Evolutionary conservation across 2,329 filamentous ascomycete genomes (phyloP).

Genomic region (Teratosphaeria nubilosa): DNA sequence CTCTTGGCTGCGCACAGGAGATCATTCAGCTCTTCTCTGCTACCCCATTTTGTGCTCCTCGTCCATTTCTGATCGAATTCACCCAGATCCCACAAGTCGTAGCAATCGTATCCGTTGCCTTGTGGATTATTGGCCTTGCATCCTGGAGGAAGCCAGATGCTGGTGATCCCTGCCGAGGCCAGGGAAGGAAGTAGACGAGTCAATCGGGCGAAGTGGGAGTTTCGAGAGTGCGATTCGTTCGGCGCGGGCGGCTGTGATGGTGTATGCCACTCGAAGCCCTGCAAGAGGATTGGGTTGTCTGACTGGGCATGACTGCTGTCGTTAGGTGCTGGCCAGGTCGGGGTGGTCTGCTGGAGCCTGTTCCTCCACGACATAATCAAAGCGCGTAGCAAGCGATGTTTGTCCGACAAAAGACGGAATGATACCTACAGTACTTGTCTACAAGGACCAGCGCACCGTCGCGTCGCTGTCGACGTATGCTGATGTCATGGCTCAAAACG

Average conservation of each 20-base stretch:
- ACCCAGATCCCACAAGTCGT: conserved; percentile 55
- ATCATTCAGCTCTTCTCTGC: conserved; percentile 48
- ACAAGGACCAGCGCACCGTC: background rate
- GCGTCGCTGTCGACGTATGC: background rate
- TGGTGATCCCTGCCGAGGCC: conserved; percentile 47
- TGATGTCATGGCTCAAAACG: background rate
- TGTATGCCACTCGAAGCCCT: conserved; percentile 65
- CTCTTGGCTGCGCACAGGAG: conserved; percentile 43
- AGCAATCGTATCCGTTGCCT: conserved; percentile 55
- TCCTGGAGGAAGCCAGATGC: conserved; percentile 58
- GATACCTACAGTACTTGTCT: background rate
- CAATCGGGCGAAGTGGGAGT: conserved; percentile 26
- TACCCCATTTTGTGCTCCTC: conserved; percentile 58
- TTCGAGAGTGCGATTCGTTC: conserved; percentile 34
- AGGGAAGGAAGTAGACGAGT: conserved; percentile 17
- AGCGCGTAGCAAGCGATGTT: background rate
- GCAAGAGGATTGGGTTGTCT: conserved; percentile 46
- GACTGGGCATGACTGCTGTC: background rate
- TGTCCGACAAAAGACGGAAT: background rate
- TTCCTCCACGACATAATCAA: background rate
- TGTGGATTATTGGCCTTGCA: conserved; percentile 55
- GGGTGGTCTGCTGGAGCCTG: background rate
- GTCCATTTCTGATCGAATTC: conserved; percentile 63
- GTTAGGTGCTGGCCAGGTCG: background rate
- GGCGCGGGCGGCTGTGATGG: conserved; percentile 32